Evolutionary conservation across 352 stramenopile species (phyloP), one percentile per base, ranked within the genome.

Genomic region (Pilasporangium apinafurcum): DNA sequence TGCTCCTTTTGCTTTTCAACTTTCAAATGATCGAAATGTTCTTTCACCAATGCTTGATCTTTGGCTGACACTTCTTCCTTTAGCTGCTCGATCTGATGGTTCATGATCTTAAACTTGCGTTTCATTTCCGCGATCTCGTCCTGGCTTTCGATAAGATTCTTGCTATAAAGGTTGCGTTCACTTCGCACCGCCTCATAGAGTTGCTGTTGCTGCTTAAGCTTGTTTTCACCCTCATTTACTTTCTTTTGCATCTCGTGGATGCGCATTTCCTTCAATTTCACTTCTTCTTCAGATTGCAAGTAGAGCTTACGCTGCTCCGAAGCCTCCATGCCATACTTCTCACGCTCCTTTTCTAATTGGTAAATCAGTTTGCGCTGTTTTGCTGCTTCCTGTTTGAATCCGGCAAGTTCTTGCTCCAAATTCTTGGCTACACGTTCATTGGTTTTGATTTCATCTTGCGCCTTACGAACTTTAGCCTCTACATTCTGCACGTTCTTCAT

Each of bases 71-170:
- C 92, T 48, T 98, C 93, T 49, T 98, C 94, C 64, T 98, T 98
- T 25, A 98, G 79, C 58, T 98, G 91, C 62, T 97, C 90, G 40
- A 98, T 92, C 51, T 97, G 86, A 63, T 98, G 88, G 36, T 82
- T 97, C 57, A 98, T 87, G 62, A 97, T 97, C 62, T 98, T 98
- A 65, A 97, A 97, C 59, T 98, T 98, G 57, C 91, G 80, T 56
- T 98, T 97, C 79, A 98, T 95, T 56, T 97, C 86, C 7, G 78
- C 79, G 33, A 98, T 97, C 58, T 98, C 93, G 58, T 98, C 91
- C 51, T 98, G 90, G 17, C 81, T 84, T 56, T 98, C 94, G 38
- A 97, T 94, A 24, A 99, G 72, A 44, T 97, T 95, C 67, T 98
- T 98, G 53, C 76, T 91, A 70, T 97, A 97, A 37, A 97, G 51